A percentile compares a stretch with the other conserved stretches of the same genome.
These are phyloP conservation scores for Penicillium herquei DNA, from an alignment of 495 filamentous ascomycete species.

Conservation along the genomic window DNA sequence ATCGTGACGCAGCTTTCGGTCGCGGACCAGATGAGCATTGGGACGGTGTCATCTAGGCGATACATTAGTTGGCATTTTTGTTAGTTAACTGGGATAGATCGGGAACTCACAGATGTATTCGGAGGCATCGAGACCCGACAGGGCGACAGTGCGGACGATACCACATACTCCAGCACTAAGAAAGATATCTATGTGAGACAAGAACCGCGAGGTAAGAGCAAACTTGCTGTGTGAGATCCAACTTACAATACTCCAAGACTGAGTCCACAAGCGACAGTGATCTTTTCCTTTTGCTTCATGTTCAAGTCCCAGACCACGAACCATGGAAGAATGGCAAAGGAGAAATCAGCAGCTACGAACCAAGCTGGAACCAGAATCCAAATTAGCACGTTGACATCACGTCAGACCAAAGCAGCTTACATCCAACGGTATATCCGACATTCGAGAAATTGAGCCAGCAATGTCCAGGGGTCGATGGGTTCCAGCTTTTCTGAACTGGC, in stretches of 20 bases:
- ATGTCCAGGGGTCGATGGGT: constrained; percentile 12
- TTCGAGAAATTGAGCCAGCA: constrained; percentile 31
- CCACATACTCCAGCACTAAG: constrained; percentile 29
- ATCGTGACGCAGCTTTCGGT: constrained; percentile 29
- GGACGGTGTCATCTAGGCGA: constrained; percentile 23
- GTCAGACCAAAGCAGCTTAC: constrained; percentile 4
- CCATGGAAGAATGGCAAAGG: constrained; percentile 30
- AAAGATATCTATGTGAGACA: not conserved
- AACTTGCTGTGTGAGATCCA: not conserved
- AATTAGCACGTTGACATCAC: not conserved
- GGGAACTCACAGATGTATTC: constrained; percentile 26
- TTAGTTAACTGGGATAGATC: not conserved
- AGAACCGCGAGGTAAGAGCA: not conserved
- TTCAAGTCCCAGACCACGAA: constrained; percentile 32
- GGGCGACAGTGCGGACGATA: constrained; percentile 27
- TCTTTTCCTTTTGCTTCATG: constrained; percentile 31
- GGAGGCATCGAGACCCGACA: constrained; percentile 19
- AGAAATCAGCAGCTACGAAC: constrained; percentile 27
- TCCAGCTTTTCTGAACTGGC: constrained; percentile 25
- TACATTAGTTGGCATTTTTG: not conserved
- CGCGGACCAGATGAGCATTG: constrained; percentile 31
- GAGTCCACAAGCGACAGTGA: constrained; percentile 26
- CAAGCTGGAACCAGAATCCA: constrained; percentile 11
- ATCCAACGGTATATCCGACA: constrained; percentile 27
- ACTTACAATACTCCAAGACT: constrained; percentile 29